Base-by-base conservation (phyloP, 164 flowering plant genomes). In the Aristolochia californica region DNA sequence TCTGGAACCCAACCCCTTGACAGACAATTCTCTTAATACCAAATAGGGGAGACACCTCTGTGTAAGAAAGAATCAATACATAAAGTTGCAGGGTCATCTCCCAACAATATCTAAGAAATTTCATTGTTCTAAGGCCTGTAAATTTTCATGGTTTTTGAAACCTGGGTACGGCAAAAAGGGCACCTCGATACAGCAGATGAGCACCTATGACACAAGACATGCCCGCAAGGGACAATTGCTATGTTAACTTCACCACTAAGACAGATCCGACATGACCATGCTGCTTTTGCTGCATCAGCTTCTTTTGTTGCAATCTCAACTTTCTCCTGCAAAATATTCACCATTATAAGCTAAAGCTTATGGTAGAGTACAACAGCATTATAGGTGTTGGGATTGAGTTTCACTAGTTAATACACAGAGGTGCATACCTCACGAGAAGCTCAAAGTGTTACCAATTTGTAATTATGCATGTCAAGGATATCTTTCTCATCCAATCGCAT, bases 131-230 rank as follows among this genome's bases (percentile, higher is more conserved):
- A 91, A 9, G 98, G 97, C 43, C 96, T 82, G 66, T 73, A 93
- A 59, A 89, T 85, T 66, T 71, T 80, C 66, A 83, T 63, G 25
- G 82, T 72, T 68, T 76, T 83, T 0, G 81, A 75, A 18, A 89
- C 97, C 63, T 87, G 95, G 45, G 81, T 63, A 45, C 97, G 80
- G 58, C 98, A 93, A 72, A 93, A 93, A 16, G 98, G 98, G 64
- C 98, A 88, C 67, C 77, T 70, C 9, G 97, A 75, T 61, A 93
- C 94, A 57, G 96, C 89, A 65, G 94, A 73, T 13, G 95, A 81
- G 64, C 96, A 93, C 73, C 83, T 78, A 0, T 74, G 82, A 62
- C 98, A 93, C 13, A 89, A 75, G 5, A 89, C 97, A 65, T 93
- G 97, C 34, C 98, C 97, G 65, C 98, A 93, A 16, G 97, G 97